Evolutionary conservation across 768 basidiomycete species (phyloP).

Genomic region (Tulasnella sp.): DNA sequence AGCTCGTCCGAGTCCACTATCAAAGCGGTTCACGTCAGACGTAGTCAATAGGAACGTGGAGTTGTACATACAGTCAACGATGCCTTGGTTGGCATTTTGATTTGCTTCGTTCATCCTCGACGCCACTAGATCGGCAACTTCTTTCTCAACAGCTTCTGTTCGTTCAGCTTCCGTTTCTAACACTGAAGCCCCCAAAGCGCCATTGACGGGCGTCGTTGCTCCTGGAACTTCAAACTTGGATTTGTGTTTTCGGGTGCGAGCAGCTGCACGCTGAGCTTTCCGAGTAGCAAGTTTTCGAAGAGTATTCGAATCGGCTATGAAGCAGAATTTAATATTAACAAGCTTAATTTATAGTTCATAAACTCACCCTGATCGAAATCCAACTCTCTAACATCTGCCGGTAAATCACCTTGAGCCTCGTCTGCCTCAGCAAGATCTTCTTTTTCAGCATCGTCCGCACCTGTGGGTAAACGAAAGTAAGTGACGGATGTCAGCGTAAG

Average conservation of each 20-base stretch:
- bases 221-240: slow-evolving; percentile 8
- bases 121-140: slow-evolving; percentile 19
- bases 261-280: slow-evolving; percentile 11
- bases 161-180: background rate
- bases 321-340: background rate
- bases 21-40: background rate
- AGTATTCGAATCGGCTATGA: slow-evolving; percentile 11
- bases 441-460: slow-evolving; percentile 37
- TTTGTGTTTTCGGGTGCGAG: slow-evolving; percentile 10
- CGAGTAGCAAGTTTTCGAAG: slow-evolving; percentile 8
- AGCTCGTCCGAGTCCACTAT: slow-evolving; percentile 91
- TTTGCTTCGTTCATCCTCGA: slow-evolving; percentile 19
- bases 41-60: background rate
- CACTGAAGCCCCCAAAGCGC: background rate
- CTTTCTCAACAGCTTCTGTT: slow-evolving; percentile 33
- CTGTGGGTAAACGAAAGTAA: slow-evolving; percentile 65
- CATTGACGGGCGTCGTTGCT: background rate
- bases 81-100: slow-evolving; percentile 28
- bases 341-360: background rate
- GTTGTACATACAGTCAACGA: slow-evolving; percentile 60
- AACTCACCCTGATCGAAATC: too few species aligned
- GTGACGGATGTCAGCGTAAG: slow-evolving; percentile 28
- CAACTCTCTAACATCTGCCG: slow-evolving; percentile 27
- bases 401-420: slow-evolving; percentile 9
- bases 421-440: slow-evolving; percentile 25